Percentiles rank a stretch among this genome's conserved stretches.
phyloP scores from a whole-genome alignment of 495 filamentous ascomycete species.

The Penicillium roqueforti region DNA sequence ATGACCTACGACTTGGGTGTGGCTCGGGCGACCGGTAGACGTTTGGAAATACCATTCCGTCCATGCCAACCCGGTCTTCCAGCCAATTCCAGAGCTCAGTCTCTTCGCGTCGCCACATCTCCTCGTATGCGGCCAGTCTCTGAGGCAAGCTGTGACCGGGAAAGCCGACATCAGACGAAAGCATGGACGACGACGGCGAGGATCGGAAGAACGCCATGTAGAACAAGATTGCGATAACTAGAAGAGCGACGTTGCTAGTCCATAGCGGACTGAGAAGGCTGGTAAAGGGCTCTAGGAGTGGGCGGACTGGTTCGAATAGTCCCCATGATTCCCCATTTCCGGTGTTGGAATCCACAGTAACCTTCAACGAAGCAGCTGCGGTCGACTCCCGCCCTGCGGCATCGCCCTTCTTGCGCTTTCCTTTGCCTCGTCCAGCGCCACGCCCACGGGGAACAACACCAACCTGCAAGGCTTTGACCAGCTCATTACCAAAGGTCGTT shows the following conservation, averaged over 20 bases:
- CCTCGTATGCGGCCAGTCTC: conserved; percentile 79
- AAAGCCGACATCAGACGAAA: conserved; percentile 38
- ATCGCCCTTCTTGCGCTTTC: conserved; percentile 55
- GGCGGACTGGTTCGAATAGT: conserved; percentile 69
- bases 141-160: conserved; percentile 48
- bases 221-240: conserved; percentile 50
- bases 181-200: conserved; percentile 43
- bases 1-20: conserved; percentile 19
- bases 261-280: conserved; percentile 68
- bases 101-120: conserved; percentile 89
- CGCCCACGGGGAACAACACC: conserved; percentile 65
- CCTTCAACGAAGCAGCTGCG: conserved; percentile 40
- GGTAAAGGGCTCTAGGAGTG: conserved; percentile 63
- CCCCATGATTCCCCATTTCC: conserved; percentile 62
- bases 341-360: conserved; percentile 39
- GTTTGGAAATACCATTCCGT: conserved; percentile 52
- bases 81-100: conserved; percentile 94
- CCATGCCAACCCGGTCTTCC: conserved; percentile 78
- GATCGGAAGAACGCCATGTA: conserved; percentile 55
- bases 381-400: conserved; percentile 24
- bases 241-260: conserved; percentile 58
- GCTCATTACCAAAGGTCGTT: conserved; percentile 67
- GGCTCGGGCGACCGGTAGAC: conserved; percentile 26
- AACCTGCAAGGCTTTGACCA: conserved; percentile 67
- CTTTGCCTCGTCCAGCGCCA: conserved; percentile 38